A percentile compares a stretch with the other conserved stretches of the same genome.
These are phyloP conservation scores for Phenoliferia sp. DNA, from an alignment of 1,284 basidiomycete species.

Conservation along the genomic window DNA sequence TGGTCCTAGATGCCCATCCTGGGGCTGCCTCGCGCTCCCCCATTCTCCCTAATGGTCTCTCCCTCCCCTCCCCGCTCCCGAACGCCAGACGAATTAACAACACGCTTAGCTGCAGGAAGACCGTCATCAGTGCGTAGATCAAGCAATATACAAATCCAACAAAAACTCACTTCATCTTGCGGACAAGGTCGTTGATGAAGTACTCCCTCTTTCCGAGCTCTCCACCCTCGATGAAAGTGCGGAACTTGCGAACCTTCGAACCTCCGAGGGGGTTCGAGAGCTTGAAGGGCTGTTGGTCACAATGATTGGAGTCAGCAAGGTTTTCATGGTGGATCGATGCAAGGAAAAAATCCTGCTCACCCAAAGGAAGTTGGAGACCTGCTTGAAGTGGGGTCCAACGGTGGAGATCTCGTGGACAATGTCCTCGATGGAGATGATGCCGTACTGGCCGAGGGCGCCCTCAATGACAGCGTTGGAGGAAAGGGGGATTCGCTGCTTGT, in stretches of 20 bases:
- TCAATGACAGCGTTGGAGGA: slow-evolving; percentile 93
- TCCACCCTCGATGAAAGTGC: slow-evolving; percentile 74
- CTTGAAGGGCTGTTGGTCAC: slow-evolving; percentile 93
- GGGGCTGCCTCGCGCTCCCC: not conserved
- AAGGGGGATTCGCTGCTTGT: slow-evolving; percentile 96
- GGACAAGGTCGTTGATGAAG: slow-evolving; percentile 33
- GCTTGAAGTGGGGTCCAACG: slow-evolving; percentile 97
- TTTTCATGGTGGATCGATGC: not conserved
- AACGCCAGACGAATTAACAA: not conserved
- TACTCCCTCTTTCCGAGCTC: slow-evolving; percentile 51
- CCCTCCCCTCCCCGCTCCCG: not conserved
- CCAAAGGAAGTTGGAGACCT: slow-evolving; percentile 51
- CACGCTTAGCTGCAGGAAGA: not conserved
- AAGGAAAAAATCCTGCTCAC: not conserved
- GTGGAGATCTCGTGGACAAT: slow-evolving; percentile 96
- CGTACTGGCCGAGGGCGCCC: slow-evolving; percentile 82
- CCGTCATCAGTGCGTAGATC: not conserved
- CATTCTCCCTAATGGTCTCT: not conserved
- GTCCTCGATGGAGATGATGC: slow-evolving; percentile 97
- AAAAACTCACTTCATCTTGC: slow-evolving; percentile 15
- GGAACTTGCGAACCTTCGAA: slow-evolving; percentile 61
- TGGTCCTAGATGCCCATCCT: not conserved
- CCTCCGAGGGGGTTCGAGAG: slow-evolving; percentile 98
- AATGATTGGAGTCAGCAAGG: not conserved
- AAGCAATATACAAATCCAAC: not conserved